phyloP scores from a whole-genome alignment of 441 rosid species.

The Breynia disticha region DNA sequence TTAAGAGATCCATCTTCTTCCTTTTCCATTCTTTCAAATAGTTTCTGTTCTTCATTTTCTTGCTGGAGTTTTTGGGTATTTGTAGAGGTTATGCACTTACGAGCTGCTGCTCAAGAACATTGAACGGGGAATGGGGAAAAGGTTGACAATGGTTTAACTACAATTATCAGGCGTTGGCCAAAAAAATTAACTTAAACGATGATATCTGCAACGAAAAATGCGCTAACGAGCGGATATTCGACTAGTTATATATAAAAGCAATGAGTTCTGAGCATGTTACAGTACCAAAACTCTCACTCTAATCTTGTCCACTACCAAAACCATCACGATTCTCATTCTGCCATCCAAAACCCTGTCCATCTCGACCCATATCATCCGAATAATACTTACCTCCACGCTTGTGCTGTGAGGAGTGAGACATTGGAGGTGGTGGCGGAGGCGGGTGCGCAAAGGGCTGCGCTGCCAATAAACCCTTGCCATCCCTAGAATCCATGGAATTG shows the following conservation, averaged over 20 bases:
- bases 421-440: conserved; percentile 34
- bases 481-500: conserved; percentile 30
- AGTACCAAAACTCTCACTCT: conserved; percentile 7
- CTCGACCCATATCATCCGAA: conserved; percentile 43
- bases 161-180: no score
- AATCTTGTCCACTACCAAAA: conserved; percentile 40
- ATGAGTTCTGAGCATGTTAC: no score
- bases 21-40: background rate
- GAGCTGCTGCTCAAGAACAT: no score
- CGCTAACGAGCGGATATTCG: no score
- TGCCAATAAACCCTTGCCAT: conserved; percentile 41
- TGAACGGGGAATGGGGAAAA: no score
- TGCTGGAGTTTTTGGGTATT: background rate
- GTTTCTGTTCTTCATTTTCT: background rate
- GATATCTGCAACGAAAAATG: no score
- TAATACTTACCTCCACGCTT: conserved; percentile 48
- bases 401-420: conserved; percentile 34
- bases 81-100: no score
- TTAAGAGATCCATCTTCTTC: background rate
- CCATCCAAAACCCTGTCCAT: conserved; percentile 62
- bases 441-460: conserved; percentile 35
- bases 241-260: no score
- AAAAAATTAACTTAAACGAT: no score
- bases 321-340: conserved; percentile 66
- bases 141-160: no score